Evolutionary conservation across 768 basidiomycete species (phyloP), one percentile per base, ranked within the genome.

Genomic region (Lactifluus pinguis): DNA sequence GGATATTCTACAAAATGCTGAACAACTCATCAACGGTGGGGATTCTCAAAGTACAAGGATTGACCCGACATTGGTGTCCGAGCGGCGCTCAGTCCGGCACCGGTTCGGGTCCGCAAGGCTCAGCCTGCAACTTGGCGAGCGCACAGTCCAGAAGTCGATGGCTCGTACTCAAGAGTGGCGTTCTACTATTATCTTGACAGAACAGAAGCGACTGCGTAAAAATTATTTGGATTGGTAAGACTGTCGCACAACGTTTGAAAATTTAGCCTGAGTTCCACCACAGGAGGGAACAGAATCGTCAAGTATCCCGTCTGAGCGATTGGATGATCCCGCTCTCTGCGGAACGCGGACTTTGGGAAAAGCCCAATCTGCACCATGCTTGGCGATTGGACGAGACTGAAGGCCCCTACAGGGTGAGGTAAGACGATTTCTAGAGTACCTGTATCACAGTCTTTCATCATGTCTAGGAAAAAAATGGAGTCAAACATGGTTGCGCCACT

Each of bases 351-450:
- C 69, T 95, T 13, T 95, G 94, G 93, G 83, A 85, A 2, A 78
- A 80, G 48, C 71, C 77, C 15, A 76, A 76, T 44, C 73, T 68
- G 2, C 73, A 75, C 25, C 73, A 74, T 7, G 66, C 79, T 11
- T 95, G 94, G 94, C 76, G 86, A 36, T 72, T 95, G 49, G 94
- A 95, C 63, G 93, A 95, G 67, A 94, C 92, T 2, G 94, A 97
- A 68, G 94, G 93, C 1, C 93, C 92, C 1, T 80, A 89, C 66
- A 82, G 93, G 50, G 87, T 90, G 55, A 77, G 93, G 92, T 92
- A 67, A 32, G 78, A 65, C 9, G 25, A 25, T 21, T 39, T 30
- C 9, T 11, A 11, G 17, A 3, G 17, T 13, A 29, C 25, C 25
- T 3, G 21, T 49, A 7, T 21, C 45, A 32, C 61, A 14, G 6